Evolutionary conservation across 331 rosid species (phyloP).

Genomic region (Acacia pycnantha): DNA sequence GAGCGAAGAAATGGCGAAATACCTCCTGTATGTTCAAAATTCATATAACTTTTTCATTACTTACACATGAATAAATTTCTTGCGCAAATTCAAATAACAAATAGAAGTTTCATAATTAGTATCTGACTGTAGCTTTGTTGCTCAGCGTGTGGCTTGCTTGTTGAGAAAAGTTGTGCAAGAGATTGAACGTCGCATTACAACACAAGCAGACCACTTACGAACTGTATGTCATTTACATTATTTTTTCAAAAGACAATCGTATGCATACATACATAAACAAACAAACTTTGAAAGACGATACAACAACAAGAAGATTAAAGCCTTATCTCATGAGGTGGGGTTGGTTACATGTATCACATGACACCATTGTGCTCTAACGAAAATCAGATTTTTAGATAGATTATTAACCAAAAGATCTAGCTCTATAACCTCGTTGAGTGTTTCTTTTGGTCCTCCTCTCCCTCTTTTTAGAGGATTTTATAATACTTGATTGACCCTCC

Average conservation of each 20-base stretch:
- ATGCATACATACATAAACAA: background rate
- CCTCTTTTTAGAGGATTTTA: no score
- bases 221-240: conserved; percentile 61
- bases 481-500: no score
- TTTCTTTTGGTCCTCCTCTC: no score
- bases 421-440: no score
- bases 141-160: conserved; percentile 84
- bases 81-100: conserved; percentile 19
- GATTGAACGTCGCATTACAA: conserved; percentile 86
- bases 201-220: conserved; percentile 86
- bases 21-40: conserved; percentile 66
- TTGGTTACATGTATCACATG: no score
- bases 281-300: background rate
- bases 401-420: no score
- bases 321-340: no score
- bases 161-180: conserved; percentile 86
- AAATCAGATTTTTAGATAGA: no score
- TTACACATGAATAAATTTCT: conserved; percentile 14
- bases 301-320: background rate
- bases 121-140: conserved; percentile 32
- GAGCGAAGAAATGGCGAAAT: conserved; percentile 81
- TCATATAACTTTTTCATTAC: background rate
- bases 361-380: no score
- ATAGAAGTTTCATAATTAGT: background rate
- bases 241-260: background rate